Conservation (phyloP, 2,329 filamentous ascomycete genomes). For the Aspergillus tubingensis region DNA sequence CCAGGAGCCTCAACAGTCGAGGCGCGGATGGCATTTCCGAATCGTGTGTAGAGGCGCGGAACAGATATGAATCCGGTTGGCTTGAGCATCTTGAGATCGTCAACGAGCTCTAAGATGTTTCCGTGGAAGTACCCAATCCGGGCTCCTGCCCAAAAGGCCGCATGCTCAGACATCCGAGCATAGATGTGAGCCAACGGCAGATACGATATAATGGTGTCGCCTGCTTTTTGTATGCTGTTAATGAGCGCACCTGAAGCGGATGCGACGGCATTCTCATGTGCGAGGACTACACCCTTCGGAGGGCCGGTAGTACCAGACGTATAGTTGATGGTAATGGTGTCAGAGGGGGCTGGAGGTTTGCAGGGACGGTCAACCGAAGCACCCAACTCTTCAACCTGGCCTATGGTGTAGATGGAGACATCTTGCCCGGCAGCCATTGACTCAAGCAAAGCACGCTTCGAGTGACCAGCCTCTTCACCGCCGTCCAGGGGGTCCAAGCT, state of each 20-base stretch:
- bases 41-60: constrained; percentile 87
- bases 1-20: constrained; percentile 78
- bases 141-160: constrained; percentile 69
- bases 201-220: constrained; percentile 78
- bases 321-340: constrained; percentile 75
- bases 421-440: constrained; percentile 72
- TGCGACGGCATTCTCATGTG: constrained; percentile 77
- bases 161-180: constrained; percentile 79
- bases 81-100: constrained; percentile 84
- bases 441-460: constrained; percentile 77
- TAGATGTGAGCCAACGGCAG: constrained; percentile 94
- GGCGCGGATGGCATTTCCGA: constrained; percentile 78
- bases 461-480: constrained; percentile 73
- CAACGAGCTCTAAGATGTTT: constrained; percentile 79
- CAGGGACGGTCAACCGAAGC: constrained; percentile 67
- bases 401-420: constrained; percentile 75
- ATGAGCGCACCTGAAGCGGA: constrained; percentile 65
- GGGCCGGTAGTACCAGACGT: constrained; percentile 66
- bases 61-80: constrained; percentile 86
- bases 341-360: constrained; percentile 70
- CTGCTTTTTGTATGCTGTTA: constrained; percentile 52
- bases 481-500: constrained; percentile 80
- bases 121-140: constrained; percentile 92
- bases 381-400: constrained; percentile 80
- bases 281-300: constrained; percentile 69